Base-by-base conservation (phyloP, 192 early-diverging fungal genomes). In the Mycoemilia scoparia region DNA sequence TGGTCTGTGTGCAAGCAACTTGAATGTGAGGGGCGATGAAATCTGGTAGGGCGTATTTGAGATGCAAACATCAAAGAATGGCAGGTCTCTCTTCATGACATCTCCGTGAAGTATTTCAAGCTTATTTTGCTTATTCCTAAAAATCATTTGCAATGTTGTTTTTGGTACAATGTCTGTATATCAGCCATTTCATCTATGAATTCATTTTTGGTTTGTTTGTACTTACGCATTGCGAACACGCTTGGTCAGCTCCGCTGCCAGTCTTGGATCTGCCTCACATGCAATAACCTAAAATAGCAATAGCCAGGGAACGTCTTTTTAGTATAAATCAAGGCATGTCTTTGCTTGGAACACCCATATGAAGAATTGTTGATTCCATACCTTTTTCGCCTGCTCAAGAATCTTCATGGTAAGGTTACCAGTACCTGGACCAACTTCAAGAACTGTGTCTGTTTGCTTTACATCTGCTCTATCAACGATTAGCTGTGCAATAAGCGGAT, bases 1-100 rank as follows among this genome's bases (percentile, higher is more conserved):
- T 6, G 90, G 90, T n/a, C 89, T 77, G 49, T 96, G 92, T 39
- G 75, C 78, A 10, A 97, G 66, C 24, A 98, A 68, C 62, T 98
- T 98, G 64, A 98, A 92, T 4, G 82, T 77, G 28, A 98, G 66
- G 0, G 88, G 78, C 6, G 91, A 88, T 4, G 90, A 98, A 38
- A 96, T 98, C 66, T 83, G 60, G 60, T 95, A 98, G 12, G 95
- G 95, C 14, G 95, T 98, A 63, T 98, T 98, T 50, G 74, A 79
- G 50, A 98, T 89, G 54, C 88, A 93, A 31, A 95, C 85, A 51
- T 98, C 91, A 67, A 98, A 98, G 60, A 77, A 96, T 0, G 95
- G 95, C 32, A 98, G 54, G 26, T 83, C 82, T 27, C 83, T 78
- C 66, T 98, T 98, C 52, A 98, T 81, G 33, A 96, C 91, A 47